phyloP scores from a whole-genome alignment of 2,329 filamentous ascomycete species.

The Cercospora beticola region DNA sequence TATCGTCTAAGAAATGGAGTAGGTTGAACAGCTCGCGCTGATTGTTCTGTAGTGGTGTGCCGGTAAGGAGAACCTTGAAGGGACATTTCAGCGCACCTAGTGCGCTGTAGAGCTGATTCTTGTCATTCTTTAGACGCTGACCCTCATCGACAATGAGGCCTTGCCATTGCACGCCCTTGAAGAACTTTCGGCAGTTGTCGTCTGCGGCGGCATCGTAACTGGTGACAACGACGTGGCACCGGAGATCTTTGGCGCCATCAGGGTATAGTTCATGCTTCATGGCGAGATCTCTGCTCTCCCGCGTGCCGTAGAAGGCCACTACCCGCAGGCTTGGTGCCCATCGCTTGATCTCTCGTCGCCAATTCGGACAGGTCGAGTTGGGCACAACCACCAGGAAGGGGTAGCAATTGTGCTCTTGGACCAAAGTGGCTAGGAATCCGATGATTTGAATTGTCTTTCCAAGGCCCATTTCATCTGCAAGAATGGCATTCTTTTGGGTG shows the following conservation, averaged over 20 bases:
- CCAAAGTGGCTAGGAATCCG: constrained; percentile 71
- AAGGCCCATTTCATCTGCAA: constrained; percentile 97
- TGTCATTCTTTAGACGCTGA: constrained; percentile 91
- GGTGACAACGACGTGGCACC: constrained; percentile 88
- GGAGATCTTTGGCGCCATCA: constrained; percentile 62
- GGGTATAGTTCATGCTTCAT: constrained; percentile 85
- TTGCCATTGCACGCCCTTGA: constrained; percentile 75
- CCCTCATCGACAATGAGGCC: constrained; percentile 93
- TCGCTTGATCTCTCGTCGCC: constrained; percentile 91
- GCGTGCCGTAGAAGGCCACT: constrained; percentile 87
- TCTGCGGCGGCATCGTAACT: constrained; percentile 89
- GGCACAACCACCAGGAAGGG: constrained; percentile 92
- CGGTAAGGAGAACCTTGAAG: constrained; percentile 80
- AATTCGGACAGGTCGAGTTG: constrained; percentile 95
- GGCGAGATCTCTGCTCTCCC: constrained; percentile 70
- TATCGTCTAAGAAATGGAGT: constrained; percentile 85
- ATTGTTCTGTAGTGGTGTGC: constrained; percentile 94
- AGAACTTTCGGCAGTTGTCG: constrained; percentile 65
- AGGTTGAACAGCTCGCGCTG: constrained; percentile 92
- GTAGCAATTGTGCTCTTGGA: constrained; percentile 67
- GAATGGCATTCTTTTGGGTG: constrained; percentile 76
- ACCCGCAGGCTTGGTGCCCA: constrained; percentile 86
- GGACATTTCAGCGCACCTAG: constrained; percentile 72
- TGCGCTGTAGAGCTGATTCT: constrained; percentile 74
- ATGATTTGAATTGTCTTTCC: constrained; percentile 97